Evolutionary conservation across 768 basidiomycete genomes (phyloP), one percentile per base, ranked within the genome.

Genomic region (Vishniacozyma victoriae): DNA sequence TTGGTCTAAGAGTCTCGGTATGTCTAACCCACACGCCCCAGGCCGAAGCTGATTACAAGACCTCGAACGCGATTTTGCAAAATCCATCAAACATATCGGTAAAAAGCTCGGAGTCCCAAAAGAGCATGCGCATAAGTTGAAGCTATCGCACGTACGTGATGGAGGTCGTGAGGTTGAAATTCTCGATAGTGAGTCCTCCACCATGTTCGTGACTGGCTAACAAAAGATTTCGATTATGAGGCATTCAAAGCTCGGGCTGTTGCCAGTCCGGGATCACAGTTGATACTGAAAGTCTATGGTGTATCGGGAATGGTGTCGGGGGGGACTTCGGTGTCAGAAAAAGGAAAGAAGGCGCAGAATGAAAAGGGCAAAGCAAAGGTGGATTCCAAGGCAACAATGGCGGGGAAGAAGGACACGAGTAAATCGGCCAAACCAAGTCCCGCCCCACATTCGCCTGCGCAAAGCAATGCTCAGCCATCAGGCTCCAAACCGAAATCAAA

Each of bases 141-240:
- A 55, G 13, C 15, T 61, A 25, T 44, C 53, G 3, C 60, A 61
- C 39, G 46, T 61, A 12, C 29, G 60, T 29, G 46, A 45, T 1
- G 40, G 42, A n/a, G 60, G 53, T 4, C 31, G 50, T 24, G 55
- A 57, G 29, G 55, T 55, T 1, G 52, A 54, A 23, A 52, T 61
- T 24, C 52, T 46, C 33, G 60, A 61, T 48, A 45, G 60, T 61
- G 35, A 43, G 59, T 48, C n/a, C 29, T 9, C 29, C 29, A 33
- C 9, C 29, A 9, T 9, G 29, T 9, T 33, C 29, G n/a, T 33
- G 29, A 33, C 29, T n/a, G 40, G 40, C 40, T 24, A 19, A 41
- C 18, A 25, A 24, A 41, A 48, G 47, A 48, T 18, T 48, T 48
- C 26, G 47, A 48, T 39, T 48, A 26, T 19, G 15, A 29, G 41